Base-by-base conservation (phyloP, 805 yeast species). In the Ogataea ganodermae region DNA sequence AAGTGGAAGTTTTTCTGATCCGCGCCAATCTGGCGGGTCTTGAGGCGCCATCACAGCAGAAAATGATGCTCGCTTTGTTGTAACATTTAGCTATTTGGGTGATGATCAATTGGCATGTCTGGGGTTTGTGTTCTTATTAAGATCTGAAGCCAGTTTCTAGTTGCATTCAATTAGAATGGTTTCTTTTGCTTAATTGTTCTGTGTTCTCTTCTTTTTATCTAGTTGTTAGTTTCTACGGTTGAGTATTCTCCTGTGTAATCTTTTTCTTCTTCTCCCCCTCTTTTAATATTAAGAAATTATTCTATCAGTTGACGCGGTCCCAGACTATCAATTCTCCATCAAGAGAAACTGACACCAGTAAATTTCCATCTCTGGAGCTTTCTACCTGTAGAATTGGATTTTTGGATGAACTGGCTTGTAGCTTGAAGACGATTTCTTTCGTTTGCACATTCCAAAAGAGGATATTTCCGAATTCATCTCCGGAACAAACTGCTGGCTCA, bases 391-490 rank as follows among this genome's bases (percentile, higher is more conserved):
- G 60, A 4, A 79, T 71, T 2, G 63, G 65, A 8, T 46, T 33
- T 4, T 33, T 27, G 31, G 24, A 32, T 50, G 45, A 43, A 30
- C 60, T 49, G 14, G 59, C 62, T 5, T 48, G 28, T 20, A 65
- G 38, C 12, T 21, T 37, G 18, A 54, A 63, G 3, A 73, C 69
- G 2, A 84, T 63, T 13, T 75, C 67, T 56, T 81, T 83, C 3
- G 79, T 60, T 50, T 85, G 89, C 5, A 86, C 69, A 57, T 84
- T 82, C 92, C 91, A 86, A 10, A 86, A 63, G 12, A 79, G 58
- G 0, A 84, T 60, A 1, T 76, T 72, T 1, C 80, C 78, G 10
- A 55, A 49, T 38, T 84, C 89, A 35, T 84, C 74, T 0, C 91
- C 91, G 0, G 89, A 81, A 3, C 72, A 79, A 3, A 83, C 71